phyloP scores from a whole-genome alignment of 2,329 filamentous ascomycete species.

The Tolypocladium inflatum region DNA sequence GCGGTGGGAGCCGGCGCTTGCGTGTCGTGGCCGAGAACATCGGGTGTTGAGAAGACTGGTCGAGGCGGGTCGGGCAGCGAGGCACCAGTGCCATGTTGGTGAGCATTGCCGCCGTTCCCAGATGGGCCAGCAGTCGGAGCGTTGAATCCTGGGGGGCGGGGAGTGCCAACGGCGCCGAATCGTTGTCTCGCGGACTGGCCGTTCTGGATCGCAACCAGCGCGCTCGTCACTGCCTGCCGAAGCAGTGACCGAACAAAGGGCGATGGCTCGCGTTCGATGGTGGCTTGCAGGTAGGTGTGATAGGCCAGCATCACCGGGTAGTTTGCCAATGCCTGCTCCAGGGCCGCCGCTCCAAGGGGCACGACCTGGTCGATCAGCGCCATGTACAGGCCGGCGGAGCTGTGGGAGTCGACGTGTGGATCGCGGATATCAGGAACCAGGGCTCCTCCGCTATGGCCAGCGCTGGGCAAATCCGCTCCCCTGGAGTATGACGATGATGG shows the following conservation, averaged over 20 bases:
- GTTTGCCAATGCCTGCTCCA: slow-evolving; percentile 34
- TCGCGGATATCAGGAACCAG: neutral
- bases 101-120: neutral
- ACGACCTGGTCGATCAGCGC: slow-evolving; percentile 45
- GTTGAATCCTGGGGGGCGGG: neutral
- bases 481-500: neutral
- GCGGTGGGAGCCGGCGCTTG: neutral
- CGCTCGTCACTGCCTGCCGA: slow-evolving; percentile 37
- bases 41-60: neutral
- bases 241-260: slow-evolving; percentile 38
- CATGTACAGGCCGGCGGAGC: slow-evolving; percentile 30
- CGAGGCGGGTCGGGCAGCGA: neutral
- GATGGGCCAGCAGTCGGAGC: neutral
- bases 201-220: slow-evolving; percentile 35
- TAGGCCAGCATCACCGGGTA: slow-evolving; percentile 40
- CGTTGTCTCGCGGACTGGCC: slow-evolving; percentile 25
- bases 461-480: neutral
- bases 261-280: slow-evolving; percentile 42
- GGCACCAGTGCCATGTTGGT: neutral
- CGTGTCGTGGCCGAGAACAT: neutral
- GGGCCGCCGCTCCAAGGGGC: slow-evolving; percentile 35
- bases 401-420: neutral
- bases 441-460: neutral
- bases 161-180: neutral
- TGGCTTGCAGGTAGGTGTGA: slow-evolving; percentile 36